Evolutionary conservation across 1,284 basidiomycete species (phyloP), one percentile per base, ranked within the genome.

Genomic region (Butyriboletus appendiculatus): DNA sequence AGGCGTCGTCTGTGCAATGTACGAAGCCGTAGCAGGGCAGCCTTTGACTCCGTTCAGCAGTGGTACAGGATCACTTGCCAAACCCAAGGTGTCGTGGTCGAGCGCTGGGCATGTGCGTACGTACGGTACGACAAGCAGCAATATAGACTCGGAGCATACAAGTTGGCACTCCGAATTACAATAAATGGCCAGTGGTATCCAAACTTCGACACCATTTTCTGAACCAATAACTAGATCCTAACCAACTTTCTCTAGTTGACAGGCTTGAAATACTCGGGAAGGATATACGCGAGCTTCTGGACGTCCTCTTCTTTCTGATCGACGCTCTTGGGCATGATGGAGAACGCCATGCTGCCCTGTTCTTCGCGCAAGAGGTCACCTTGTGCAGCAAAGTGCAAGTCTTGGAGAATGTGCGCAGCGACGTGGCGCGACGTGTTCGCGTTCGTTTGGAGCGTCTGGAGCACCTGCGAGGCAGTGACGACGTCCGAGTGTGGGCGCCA

Each of bases 401-500:
- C 87, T 45, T 92, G 89, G 33, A 97, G 80, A 52, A 98, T 81
- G 10, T 82, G 81, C 1, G 83, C 87, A 0, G 91, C 83, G 35
- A 91, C 88, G 52, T 79, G 76, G 53, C 93, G 86, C 18, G 92
- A 90, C 4, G 90, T 90, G 24, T 86, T 82, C 0, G 94, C 94
- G 68, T 98, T 98, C 20, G 82, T 81, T 59, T 88, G 81, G 32
- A 98, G 83, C 0, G 90, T 94, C 73, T 92, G 90, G 78, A 96
- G 81, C 30, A 98, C 94, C 62, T 94, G 91, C 7, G 90, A 86
- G 0, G 94, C 88, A 1, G 94, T 97, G 45, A 98, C 96, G 2
- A 90, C 79, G 16, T 84, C 89, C 50, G 86, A 82, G 34, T 88
- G 79, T 16, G 87, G 86, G 24, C 96, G 78, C 93, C 92, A 96